A percentile compares a stretch with the other conserved stretches of the same genome.
These are phyloP conservation scores for Saccharomyces cerevisiae DNA, from an alignment of 805 yeast species.

Conservation along the genomic window DNA sequence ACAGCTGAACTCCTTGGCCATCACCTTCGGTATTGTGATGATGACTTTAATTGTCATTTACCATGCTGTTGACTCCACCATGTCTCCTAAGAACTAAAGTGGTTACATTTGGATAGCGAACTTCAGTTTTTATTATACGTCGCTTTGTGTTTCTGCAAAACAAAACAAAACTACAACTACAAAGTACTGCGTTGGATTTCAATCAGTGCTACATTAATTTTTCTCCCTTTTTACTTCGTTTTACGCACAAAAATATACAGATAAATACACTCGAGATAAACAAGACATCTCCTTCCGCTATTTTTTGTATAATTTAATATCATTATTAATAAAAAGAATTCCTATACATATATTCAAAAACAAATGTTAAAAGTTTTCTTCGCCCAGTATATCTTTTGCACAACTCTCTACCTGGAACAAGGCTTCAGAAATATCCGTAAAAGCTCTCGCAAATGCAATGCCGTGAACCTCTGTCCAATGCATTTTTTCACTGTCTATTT, in stretches of 20 bases:
- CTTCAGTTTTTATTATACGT: neutral
- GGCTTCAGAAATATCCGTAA: constrained; percentile 39
- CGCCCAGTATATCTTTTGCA: constrained; percentile 40
- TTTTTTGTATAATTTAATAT: neutral
- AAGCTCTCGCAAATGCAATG: constrained; percentile 41
- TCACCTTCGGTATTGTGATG: constrained; percentile 64
- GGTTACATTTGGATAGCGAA: neutral
- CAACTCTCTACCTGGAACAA: constrained; percentile 32
- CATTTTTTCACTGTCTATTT: constrained; percentile 15
- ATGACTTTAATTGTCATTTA: constrained; percentile 64
- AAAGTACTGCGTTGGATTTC: neutral
- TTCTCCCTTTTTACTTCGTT: neutral
- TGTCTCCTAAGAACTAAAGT: neutral
- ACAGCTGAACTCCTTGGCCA: constrained; percentile 66
- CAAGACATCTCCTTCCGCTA: neutral
- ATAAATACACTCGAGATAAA: neutral
- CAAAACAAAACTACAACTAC: neutral
- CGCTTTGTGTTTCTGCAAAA: neutral
- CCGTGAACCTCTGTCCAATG: constrained; percentile 44
- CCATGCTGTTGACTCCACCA: constrained; percentile 54
- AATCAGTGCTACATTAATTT: neutral
- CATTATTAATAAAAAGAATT: neutral
- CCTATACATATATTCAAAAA: neutral
- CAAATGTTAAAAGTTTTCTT: constrained; percentile 24
- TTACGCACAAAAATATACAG: neutral